These are phyloP conservation scores for Leccinum insolens DNA, from an alignment of 1,284 basidiomycete species.

Conservation along the genomic window DNA sequence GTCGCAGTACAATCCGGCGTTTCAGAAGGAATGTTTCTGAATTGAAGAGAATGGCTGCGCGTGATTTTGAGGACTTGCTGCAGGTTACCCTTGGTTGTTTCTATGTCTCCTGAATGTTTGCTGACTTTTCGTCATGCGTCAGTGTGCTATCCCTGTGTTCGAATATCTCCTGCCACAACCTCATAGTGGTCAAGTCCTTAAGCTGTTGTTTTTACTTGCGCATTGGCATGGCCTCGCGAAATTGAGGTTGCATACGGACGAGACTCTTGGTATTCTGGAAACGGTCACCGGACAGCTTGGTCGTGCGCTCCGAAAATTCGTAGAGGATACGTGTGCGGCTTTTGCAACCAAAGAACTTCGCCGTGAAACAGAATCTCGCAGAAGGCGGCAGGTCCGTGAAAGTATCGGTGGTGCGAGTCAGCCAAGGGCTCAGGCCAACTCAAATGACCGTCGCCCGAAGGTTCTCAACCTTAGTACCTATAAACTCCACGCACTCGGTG, in stretches of 20 bases:
- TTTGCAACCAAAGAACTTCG: not conserved
- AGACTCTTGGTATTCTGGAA: not conserved
- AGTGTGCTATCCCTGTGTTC: not conserved
- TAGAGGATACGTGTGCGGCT: not conserved
- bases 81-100: too few relatives aligned
- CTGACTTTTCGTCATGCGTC: not conserved
- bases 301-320: not conserved
- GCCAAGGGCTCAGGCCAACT: not conserved
- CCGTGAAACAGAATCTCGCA: not conserved
- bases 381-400: not conserved
- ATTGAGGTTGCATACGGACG: not conserved
- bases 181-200: not conserved
- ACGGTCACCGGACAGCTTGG: not conserved
- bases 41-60: too few relatives aligned
- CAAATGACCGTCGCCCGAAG: not conserved
- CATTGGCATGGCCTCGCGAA: not conserved
- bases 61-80: too few relatives aligned
- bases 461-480: not conserved
- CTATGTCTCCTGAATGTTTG: not conserved
- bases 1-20: too few relatives aligned
- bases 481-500: not conserved
- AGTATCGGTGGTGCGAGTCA: not conserved
- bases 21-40: too few relatives aligned
- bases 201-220: not conserved
- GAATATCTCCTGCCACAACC: not conserved